Base-by-base conservation (phyloP, 257 asterid genomes). In the Avicennia marina region DNA sequence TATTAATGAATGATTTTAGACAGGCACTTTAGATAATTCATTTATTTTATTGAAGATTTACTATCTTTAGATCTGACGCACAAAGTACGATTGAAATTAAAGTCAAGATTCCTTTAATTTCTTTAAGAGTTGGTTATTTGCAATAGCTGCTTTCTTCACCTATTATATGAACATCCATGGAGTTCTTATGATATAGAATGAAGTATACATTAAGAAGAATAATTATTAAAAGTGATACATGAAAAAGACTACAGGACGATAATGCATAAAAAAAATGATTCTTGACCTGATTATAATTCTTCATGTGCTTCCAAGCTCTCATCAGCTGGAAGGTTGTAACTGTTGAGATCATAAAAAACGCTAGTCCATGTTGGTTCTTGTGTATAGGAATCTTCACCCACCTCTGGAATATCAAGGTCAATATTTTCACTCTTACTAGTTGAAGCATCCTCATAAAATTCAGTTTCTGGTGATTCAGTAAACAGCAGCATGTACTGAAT, bases 261-360 rank as follows among this genome's bases (percentile, higher is more conserved):
- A 43, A 13, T 41, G 36, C 36, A 56, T 40, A 24, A 27, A 43
- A 64, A 24, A 17, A 68, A 34, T 33, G 32, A 32, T 26, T 59
- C 42, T 44, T 58, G 57, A 68, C 81, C 77, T 66, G 57, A 53
- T 67, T 74, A 89, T 26, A 86, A 65, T 67, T 89, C 97, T 53
- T 79, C 95, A 48, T 31, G 79, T 33, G 60, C 63, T 52, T 65
- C 75, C n/a, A 69, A 51, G 65, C 66, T 75, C 68, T 71, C 82
- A 51, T 69, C 66, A 43, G 46, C 65, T 24, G 41, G 41, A 36
- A 12, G 12, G 51, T 71, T 87, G 13, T 79, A 60, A 56, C 34
- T 60, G 69, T 24, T 72, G 27, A 78, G 62, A 53, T 77, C 41
- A 5, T 36, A 3, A 36, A 12, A 36, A 7, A 36, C 41, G 10